Evolutionary conservation across 2,329 filamentous ascomycete species (phyloP).

Genomic region (Nemania sp.): DNA sequence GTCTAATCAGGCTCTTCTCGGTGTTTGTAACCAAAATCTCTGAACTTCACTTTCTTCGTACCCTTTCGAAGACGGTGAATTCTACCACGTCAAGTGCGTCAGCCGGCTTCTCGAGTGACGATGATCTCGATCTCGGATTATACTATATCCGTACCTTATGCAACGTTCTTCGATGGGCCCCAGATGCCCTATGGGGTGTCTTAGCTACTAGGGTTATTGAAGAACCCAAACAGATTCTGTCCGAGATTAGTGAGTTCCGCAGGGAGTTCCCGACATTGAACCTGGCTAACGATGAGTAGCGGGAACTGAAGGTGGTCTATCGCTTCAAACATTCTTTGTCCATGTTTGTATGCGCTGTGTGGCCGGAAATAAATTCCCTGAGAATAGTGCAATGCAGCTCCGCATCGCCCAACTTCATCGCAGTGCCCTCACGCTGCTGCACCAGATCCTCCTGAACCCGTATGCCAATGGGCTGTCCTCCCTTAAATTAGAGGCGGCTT

Average conservation of each 20-base stretch:
- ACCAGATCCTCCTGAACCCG: slow-evolving; percentile 69
- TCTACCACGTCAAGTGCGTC: slow-evolving; percentile 36
- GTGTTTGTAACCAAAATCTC: slow-evolving; percentile 64
- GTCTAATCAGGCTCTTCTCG: slow-evolving; percentile 57
- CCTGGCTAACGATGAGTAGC: slow-evolving; percentile 45
- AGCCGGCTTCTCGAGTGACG: slow-evolving; percentile 53
- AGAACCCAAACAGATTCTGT: slow-evolving; percentile 50
- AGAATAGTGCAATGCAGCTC: slow-evolving; percentile 45
- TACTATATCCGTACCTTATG: slow-evolving; percentile 79
- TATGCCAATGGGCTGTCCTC: slow-evolving; percentile 62
- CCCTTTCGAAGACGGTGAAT: slow-evolving; percentile 33
- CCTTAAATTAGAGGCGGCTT: slow-evolving; percentile 69
- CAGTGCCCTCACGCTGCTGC: slow-evolving; percentile 69
- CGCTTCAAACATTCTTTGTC: slow-evolving; percentile 70
- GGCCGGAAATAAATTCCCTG: slow-evolving; percentile 46
- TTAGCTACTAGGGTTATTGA: slow-evolving; percentile 66
- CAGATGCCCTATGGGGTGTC: slow-evolving; percentile 70
- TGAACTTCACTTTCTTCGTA: slow-evolving; percentile 57
- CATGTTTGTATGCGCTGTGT: slow-evolving; percentile 69
- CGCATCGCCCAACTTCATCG: slow-evolving; percentile 71
- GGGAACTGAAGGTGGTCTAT: slow-evolving; percentile 59
- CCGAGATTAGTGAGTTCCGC: slow-evolving; percentile 56
- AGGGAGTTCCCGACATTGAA: slow-evolving; percentile 31
- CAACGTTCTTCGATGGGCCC: slow-evolving; percentile 71
- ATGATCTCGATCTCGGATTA: slow-evolving; percentile 75